phyloP scores from a whole-genome alignment of 2,329 filamentous ascomycete genomes.

The Lecanicillium sp. region DNA sequence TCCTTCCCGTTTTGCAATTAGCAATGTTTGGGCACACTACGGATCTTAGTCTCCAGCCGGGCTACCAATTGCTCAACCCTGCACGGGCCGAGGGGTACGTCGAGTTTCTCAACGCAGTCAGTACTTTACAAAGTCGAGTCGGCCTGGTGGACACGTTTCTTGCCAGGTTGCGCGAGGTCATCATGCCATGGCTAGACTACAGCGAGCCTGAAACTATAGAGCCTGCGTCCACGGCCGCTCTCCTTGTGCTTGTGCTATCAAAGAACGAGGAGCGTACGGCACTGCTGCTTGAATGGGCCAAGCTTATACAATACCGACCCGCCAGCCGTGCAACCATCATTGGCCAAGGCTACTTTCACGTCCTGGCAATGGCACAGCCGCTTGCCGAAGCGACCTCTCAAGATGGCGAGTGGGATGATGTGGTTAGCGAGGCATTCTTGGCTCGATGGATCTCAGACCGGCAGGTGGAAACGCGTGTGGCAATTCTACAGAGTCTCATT shows the following conservation, averaged over 20 bases:
- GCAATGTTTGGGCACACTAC: slow-evolving; percentile 14
- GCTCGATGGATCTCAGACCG: slow-evolving; percentile 43
- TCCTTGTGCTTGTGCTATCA: slow-evolving; percentile 40
- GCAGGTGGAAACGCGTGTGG: slow-evolving; percentile 43
- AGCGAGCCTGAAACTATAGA: slow-evolving; percentile 42
- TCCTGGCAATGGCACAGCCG: slow-evolving; percentile 41
- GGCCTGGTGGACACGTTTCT: slow-evolving; percentile 14
- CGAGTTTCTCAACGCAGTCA: slow-evolving; percentile 14
- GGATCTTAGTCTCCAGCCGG: slow-evolving; percentile 11
- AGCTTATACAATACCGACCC: slow-evolving; percentile 27
- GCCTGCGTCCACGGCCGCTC: slow-evolving; percentile 40
- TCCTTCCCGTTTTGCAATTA: slow-evolving; percentile 38
- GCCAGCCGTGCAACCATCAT: slow-evolving; percentile 25
- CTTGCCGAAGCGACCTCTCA: slow-evolving; percentile 19
- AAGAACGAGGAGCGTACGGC: slow-evolving; percentile 23
- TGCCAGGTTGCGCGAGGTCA: slow-evolving; percentile 20
- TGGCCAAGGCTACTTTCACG: slow-evolving; percentile 44
- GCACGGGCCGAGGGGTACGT: slow-evolving; percentile 13
- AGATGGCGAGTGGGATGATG: slow-evolving; percentile 15
- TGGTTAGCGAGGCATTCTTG: slow-evolving; percentile 36
- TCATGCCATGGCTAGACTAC: slow-evolving; percentile 39
- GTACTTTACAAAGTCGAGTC: slow-evolving; percentile 2
- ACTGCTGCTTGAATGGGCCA: slow-evolving; percentile 38
- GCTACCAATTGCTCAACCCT: slow-evolving; percentile 17
- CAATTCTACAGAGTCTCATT: slow-evolving; percentile 47